Evolutionary conservation across 2,329 filamentous ascomycete genomes (phyloP).

Genomic region (Colletotrichum echinochloae): DNA sequence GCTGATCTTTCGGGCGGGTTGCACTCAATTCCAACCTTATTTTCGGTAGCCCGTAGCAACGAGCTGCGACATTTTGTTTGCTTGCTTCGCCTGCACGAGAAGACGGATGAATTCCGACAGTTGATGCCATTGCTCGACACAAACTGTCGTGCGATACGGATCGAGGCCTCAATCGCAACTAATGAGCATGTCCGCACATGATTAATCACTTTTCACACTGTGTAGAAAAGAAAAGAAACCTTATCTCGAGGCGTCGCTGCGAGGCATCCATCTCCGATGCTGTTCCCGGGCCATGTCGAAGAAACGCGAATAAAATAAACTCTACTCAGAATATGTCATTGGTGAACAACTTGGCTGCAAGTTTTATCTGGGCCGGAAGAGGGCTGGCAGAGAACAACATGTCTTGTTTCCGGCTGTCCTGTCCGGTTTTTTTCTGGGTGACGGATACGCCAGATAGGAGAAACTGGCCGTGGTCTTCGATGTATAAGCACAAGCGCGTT

Average conservation of each 20-base stretch:
- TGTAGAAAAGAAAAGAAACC: too few relatives aligned
- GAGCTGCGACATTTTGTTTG: background rate
- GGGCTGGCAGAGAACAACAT: too few relatives aligned
- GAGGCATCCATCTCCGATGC: background rate
- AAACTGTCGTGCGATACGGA: background rate
- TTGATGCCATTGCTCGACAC: background rate
- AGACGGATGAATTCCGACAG: rapidly evolving
- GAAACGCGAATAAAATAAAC: background rate
- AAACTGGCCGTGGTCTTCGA: background rate
- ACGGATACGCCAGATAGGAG: background rate
- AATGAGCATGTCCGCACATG: background rate
- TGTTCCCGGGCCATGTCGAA: background rate
- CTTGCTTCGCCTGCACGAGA: background rate
- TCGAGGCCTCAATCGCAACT: background rate
- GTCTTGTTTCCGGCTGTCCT: background rate
- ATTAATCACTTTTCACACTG: background rate
- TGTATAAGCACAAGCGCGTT: background rate
- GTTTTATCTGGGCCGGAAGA: background rate
- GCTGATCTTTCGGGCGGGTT: background rate
- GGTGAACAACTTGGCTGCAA: background rate
- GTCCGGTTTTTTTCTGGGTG: background rate
- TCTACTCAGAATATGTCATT: too few relatives aligned
- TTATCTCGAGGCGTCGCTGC: background rate
- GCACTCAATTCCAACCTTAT: background rate
- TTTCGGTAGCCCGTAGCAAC: background rate